Conservation (phyloP, 352 stramenopile species). For the Phytophthora tentaculata region DNA sequence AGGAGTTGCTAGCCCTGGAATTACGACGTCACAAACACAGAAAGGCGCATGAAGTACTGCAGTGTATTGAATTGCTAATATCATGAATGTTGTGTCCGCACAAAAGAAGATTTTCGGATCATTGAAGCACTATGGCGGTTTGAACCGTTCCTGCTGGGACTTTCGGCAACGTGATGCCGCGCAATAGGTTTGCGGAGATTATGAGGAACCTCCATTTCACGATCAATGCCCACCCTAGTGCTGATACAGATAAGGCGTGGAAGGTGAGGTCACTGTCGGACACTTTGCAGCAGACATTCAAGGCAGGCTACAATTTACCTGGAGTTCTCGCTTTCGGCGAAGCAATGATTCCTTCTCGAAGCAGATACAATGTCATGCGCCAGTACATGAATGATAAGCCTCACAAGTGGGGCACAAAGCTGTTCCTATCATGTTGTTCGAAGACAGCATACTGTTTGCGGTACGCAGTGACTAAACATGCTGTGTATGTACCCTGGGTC, state of each 20-base stretch:
- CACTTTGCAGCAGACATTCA: neutral
- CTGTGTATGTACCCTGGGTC: no score
- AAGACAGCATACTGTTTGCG: neutral
- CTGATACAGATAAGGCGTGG: neutral
- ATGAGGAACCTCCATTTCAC: neutral
- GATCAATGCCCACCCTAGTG: neutral
- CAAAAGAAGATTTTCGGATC: no score
- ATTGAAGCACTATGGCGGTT: no score
- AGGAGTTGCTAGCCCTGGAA: no score
- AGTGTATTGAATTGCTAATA: no score
- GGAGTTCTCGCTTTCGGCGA: neutral
- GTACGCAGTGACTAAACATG: no score
- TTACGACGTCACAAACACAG: no score
- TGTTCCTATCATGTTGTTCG: neutral
- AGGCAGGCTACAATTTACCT: neutral
- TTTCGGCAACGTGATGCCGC: no score
- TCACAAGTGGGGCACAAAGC: neutral
- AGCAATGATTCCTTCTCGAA: neutral
- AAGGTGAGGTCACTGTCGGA: neutral
- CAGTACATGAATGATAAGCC: neutral
- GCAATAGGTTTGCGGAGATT: no score
- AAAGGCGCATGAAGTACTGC: no score
- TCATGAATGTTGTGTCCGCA: no score
- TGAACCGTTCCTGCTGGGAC: no score
- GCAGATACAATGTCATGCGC: neutral